Evolutionary conservation across 371 early-diverging fungal genomes (phyloP).

Genomic region (Mucor ambiguus): DNA sequence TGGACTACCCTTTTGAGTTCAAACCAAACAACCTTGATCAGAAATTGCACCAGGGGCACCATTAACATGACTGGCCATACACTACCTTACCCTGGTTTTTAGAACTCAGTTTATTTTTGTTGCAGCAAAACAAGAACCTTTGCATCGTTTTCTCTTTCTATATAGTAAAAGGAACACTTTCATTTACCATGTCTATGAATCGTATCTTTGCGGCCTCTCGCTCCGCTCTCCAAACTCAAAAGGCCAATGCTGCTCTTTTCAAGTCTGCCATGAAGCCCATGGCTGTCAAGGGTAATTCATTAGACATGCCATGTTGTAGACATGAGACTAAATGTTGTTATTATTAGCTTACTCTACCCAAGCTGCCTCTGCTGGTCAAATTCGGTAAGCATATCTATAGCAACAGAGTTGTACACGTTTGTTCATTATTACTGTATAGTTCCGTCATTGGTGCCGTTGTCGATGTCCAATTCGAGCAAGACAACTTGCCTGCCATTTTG

Average conservation of each 20-base stretch:
- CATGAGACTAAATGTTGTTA: neutral
- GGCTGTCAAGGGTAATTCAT: constrained; percentile 26
- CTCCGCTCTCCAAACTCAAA: constrained; percentile 32
- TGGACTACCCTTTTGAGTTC: neutral
- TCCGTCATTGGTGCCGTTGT: constrained; percentile 94
- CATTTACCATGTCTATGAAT: constrained; percentile 6
- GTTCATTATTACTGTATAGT: constrained; percentile 9
- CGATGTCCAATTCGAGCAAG: constrained; percentile 94
- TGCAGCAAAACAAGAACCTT: neutral
- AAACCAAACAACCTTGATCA: neutral
- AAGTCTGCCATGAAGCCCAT: constrained; percentile 29
- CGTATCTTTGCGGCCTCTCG: constrained; percentile 11
- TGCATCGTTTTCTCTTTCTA: constrained; percentile 7
- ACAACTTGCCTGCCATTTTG: constrained; percentile 92
- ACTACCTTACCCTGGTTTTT: neutral
- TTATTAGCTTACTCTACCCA: constrained; percentile 31
- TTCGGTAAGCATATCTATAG: constrained; percentile 32
- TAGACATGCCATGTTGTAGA: neutral
- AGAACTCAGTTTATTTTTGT: constrained; percentile 7
- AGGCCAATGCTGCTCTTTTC: constrained; percentile 27
- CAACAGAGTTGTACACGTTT: neutral
- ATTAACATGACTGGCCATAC: neutral
- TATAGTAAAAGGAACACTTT: neutral
- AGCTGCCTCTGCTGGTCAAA: constrained; percentile 37
- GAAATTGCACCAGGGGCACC: constrained; percentile 4